Evolutionary conservation across 2,329 filamentous ascomycete species (phyloP).

Genomic region (Ceratocystis ficicola): DNA sequence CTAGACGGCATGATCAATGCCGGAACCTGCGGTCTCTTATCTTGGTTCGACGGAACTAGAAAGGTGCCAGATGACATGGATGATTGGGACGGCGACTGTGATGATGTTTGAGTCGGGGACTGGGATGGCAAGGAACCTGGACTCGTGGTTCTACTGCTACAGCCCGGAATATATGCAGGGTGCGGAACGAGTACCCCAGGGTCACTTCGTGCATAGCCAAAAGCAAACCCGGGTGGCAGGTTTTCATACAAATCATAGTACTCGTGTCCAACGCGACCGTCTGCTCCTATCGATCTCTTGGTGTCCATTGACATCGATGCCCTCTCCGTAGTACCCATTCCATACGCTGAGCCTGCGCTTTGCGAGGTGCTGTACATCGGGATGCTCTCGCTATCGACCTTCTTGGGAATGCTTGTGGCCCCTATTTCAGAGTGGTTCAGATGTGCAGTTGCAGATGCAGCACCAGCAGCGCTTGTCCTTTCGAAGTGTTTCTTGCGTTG

Average conservation of each 20-base stretch:
- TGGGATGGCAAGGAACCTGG: slow-evolving; percentile 22
- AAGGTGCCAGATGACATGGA: neutral
- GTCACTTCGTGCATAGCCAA: neutral
- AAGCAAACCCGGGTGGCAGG: neutral
- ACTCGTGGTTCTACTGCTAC: slow-evolving; percentile 27
- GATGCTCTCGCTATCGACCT: neutral
- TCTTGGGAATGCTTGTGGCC: neutral
- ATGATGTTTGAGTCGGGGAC: neutral
- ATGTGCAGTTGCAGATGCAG: neutral
- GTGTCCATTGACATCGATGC: neutral
- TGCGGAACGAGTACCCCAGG: slow-evolving; percentile 31
- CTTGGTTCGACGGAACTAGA: slow-evolving; percentile 18
- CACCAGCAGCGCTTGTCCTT: slow-evolving; percentile 17
- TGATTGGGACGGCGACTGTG: slow-evolving; percentile 1
- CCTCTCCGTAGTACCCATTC: slow-evolving; percentile 14
- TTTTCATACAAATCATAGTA: neutral
- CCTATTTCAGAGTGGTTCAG: neutral
- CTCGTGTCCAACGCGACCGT: neutral
- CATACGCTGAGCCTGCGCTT: neutral
- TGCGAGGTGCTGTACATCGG: neutral
- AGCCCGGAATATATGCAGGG: slow-evolving; percentile 37
- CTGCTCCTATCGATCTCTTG: neutral
- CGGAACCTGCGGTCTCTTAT: slow-evolving; percentile 26
- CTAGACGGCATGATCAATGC: slow-evolving; percentile 32
- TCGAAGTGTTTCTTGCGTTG: slow-evolving; percentile 31